Base-by-base conservation (phyloP, 352 stramenopile species). In the Hyaloperonospora brassicae region DNA sequence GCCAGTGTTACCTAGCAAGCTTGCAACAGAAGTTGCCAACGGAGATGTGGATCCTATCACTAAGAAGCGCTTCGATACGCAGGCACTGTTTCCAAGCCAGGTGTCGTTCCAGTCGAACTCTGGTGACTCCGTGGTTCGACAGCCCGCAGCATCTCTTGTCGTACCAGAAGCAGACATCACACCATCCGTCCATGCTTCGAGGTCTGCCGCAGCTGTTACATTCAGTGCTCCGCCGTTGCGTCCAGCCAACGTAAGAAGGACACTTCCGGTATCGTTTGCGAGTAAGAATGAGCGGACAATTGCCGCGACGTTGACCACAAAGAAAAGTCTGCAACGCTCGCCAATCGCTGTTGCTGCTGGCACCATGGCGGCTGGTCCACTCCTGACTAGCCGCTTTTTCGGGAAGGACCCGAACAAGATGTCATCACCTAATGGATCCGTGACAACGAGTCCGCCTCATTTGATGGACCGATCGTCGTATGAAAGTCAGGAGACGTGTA, bases 21-120 rank as follows among this genome's bases (percentile, higher is more conserved):
- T 74, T 23, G 80, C 83, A 4, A 59, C 55, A 24, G 66, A 54
- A 22, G 84, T 93, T 47, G 80, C 83, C 13, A 56, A 84, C 42
- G 83, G 83, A 43, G 66, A 87, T 46, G 76, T 90, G 63, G 83
- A 93, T 39, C 83, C 83, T 4, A 89, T 90, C 45, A 76, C 72
- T 5, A 72, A 71, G 52, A 60, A 50, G 11, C 53, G 17, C 11
- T 92, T 92, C 54, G 55, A 64, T 21, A 14, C 27, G 14, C 13
- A 46, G 54, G 31, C 24, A 22, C 27, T 24, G 11, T 24, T 43
- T 17, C 22, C 45, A 52, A 38, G 47, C 21, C 40, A 22, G 10
- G 50, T 24, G 13, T 40, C 39, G 42, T 30, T 52, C 12, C 52
- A 64, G 21, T 22, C 24, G 41, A 58, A 23, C 5, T 2, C 42